phyloP scores from a whole-genome alignment of 2,329 filamentous ascomycete genomes.

The Colletotrichum sp. region DNA sequence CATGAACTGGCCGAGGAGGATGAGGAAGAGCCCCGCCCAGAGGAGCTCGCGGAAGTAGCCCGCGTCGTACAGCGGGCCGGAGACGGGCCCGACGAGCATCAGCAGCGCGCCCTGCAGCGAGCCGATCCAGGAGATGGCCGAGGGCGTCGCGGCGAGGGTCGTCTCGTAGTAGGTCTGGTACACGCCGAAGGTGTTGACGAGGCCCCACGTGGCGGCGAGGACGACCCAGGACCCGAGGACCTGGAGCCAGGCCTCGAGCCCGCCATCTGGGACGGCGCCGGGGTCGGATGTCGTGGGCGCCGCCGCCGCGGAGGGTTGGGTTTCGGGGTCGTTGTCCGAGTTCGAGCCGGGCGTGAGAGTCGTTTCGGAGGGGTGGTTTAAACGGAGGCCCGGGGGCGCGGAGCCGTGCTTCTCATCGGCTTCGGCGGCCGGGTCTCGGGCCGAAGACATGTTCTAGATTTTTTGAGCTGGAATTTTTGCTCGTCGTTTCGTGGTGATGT shows the following conservation, averaged over 20 bases:
- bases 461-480: neutral
- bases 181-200: constrained; percentile 49
- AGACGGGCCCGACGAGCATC: constrained; percentile 41
- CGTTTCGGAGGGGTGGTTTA: neutral
- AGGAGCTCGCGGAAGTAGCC: constrained; percentile 45
- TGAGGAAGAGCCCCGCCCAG: constrained; percentile 35
- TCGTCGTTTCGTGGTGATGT: neutral
- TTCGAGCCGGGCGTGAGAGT: neutral
- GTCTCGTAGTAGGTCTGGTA: constrained; percentile 50
- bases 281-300: neutral
- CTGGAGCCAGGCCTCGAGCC: constrained; percentile 29
- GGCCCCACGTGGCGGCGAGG: constrained; percentile 28
- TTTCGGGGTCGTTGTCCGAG: neutral
- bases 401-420: neutral
- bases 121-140: constrained; percentile 50
- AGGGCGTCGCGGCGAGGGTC: constrained; percentile 37
- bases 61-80: constrained; percentile 46
- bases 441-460: neutral
- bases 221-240: constrained; percentile 27
- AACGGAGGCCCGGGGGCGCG: neutral
- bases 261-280: constrained; percentile 24
- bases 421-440: neutral
- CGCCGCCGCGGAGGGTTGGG: neutral
- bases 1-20: constrained; percentile 48
- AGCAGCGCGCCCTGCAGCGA: constrained; percentile 46